A percentile compares a stretch with the other conserved stretches of the same genome.
Conservation (phyloP, 768 basidiomycete species). For the Holtermannia corniformis region DNA sequence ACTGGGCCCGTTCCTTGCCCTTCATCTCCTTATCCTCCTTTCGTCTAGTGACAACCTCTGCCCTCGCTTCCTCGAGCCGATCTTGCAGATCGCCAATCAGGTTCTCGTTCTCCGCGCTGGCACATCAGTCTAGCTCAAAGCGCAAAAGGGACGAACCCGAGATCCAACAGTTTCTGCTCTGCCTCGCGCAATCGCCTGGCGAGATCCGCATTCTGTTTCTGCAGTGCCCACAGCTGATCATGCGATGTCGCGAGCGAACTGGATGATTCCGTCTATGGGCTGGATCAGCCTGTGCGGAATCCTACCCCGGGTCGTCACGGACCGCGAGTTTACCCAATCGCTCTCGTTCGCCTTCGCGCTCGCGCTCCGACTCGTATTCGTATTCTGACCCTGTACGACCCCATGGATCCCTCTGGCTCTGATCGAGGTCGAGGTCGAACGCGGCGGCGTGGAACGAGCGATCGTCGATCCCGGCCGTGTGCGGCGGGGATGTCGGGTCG, state of each 20-base stretch:
- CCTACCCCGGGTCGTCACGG: constrained; percentile 26
- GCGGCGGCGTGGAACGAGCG: constrained; percentile 19
- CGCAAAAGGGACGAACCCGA: constrained; percentile 16
- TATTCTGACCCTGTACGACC: background rate
- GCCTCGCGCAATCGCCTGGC: constrained; percentile 63
- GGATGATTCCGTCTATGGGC: constrained; percentile 47
- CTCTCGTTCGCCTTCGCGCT: background rate
- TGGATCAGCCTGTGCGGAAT: too few relatives aligned
- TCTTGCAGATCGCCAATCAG: constrained; percentile 72
- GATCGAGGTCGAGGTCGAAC: constrained; percentile 8
- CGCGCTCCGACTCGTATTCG: background rate
- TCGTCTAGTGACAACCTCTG: constrained; percentile 67
- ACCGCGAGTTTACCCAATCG: constrained; percentile 15
- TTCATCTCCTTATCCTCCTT: constrained; percentile 88
- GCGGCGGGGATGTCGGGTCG: constrained; percentile 25
- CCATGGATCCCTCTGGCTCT: constrained; percentile 4
- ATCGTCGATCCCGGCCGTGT: constrained; percentile 16
- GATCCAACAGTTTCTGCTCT: constrained; percentile 55
- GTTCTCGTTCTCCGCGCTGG: constrained; percentile 55
- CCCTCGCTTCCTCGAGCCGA: constrained; percentile 64
- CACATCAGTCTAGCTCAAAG: constrained; percentile 2
- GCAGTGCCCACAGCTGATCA: constrained; percentile 65
- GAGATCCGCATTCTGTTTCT: constrained; percentile 66
- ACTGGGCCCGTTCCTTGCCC: constrained; percentile 59
- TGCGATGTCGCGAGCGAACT: constrained; percentile 57